Percentiles rank a stretch among this genome's conserved stretches.
phyloP scores from a whole-genome alignment of 169 alveolate genomes.

The Plasmodium gallinaceum region DNA sequence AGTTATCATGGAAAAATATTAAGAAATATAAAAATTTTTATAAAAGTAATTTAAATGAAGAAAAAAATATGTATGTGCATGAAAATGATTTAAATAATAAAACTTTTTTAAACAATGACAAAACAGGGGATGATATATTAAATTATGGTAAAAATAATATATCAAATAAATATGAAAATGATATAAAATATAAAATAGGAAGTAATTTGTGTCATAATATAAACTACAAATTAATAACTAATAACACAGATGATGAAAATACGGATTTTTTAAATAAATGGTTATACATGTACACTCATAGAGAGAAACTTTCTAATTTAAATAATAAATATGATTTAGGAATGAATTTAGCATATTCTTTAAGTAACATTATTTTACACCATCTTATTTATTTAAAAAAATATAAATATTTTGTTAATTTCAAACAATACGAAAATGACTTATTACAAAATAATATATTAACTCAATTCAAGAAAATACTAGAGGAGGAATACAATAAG shows the following conservation, averaged over 20 bases:
- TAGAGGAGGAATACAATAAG: constrained; percentile 68
- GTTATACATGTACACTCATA: constrained; percentile 38
- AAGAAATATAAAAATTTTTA: neutral
- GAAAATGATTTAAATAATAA: neutral
- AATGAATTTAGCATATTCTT: constrained; percentile 50
- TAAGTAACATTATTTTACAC: constrained; percentile 59
- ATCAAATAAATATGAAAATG: neutral
- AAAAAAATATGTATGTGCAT: neutral
- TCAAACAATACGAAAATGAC: constrained; percentile 56
- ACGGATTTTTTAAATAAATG: constrained; percentile 32
- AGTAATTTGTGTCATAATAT: neutral
- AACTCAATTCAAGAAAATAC: constrained; percentile 38
- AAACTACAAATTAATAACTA: neutral
- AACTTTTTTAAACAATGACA: neutral
- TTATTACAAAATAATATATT: constrained; percentile 61
- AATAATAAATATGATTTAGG: constrained; percentile 30
- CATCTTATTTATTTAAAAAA: constrained; percentile 57
- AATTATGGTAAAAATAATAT: neutral
- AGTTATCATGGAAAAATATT: neutral
- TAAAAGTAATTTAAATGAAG: neutral
- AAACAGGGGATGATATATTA: neutral
- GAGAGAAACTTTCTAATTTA: neutral
- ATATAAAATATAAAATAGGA: neutral
- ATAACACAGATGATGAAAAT: neutral
- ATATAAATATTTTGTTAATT: constrained; percentile 45